A percentile compares a stretch with the other conserved stretches of the same genome.
Evolutionary conservation across 768 basidiomycete species (phyloP).

Genomic region (Mycena crocata): DNA sequence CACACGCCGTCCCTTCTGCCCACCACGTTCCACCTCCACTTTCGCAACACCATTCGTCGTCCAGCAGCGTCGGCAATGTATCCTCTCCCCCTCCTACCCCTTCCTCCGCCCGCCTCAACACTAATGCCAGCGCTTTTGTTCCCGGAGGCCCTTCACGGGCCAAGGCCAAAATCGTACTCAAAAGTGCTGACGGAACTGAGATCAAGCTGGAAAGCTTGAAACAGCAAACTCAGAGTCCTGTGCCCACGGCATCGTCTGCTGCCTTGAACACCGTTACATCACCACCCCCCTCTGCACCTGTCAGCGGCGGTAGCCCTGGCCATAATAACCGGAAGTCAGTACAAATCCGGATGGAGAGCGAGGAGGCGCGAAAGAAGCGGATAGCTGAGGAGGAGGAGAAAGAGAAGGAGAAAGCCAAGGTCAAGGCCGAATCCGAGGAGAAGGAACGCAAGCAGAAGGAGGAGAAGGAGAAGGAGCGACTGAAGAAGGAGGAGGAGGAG

Average conservation of each 20-base stretch:
- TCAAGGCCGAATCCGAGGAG: constrained; percentile 49
- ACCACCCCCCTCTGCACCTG: constrained; percentile 44
- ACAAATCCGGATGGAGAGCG: constrained; percentile 73
- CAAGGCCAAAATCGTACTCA: constrained; percentile 67
- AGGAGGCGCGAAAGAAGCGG: constrained; percentile 62
- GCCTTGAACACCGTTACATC: constrained; percentile 41
- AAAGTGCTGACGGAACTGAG: constrained; percentile 73
- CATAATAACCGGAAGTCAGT: constrained; percentile 50
- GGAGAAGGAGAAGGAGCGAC: constrained; percentile 51
- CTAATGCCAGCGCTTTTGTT: constrained; percentile 74
- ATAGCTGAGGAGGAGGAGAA: constrained; percentile 57
- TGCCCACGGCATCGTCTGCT: constrained; percentile 53
- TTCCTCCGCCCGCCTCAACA: constrained; percentile 68
- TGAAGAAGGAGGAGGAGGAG: constrained; percentile 50
- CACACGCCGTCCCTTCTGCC: constrained; percentile 65
- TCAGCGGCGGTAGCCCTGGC: constrained; percentile 50
- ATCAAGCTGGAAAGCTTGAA: constrained; percentile 68
- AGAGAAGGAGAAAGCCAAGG: constrained; percentile 47
- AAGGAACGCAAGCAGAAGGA: constrained; percentile 55
- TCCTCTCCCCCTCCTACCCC: constrained; percentile 80
- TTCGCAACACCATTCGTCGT: constrained; percentile 55
- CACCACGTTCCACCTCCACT: constrained; percentile 54
- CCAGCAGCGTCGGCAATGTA: constrained; percentile 60
- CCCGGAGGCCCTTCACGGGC: constrained; percentile 54
- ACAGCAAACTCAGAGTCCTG: constrained; percentile 52